A percentile compares a stretch with the other conserved stretches of the same genome.
Conservation (phyloP, 257 asterid genomes). For the Capsicum chinense region DNA sequence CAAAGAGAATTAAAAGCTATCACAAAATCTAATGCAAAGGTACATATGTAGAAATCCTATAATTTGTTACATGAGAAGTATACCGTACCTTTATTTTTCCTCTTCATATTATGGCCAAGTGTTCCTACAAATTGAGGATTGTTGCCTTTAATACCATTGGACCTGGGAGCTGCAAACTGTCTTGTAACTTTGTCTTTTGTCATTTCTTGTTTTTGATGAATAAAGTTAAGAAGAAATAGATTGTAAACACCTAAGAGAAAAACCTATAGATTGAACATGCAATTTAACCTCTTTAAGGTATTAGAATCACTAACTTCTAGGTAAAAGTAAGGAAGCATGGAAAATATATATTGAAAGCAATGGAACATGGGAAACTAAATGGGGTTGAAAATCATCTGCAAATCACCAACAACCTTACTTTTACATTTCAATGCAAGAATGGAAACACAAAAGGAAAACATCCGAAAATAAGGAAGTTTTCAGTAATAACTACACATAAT, state of each 20-base stretch:
- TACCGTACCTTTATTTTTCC: conserved; percentile 21
- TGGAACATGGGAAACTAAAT: not conserved
- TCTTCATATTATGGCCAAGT: conserved; percentile 16
- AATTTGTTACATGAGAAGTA: not conserved
- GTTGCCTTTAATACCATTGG: not conserved
- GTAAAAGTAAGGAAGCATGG: too few species aligned
- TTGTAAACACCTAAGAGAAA: not conserved
- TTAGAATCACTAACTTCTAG: not conserved
- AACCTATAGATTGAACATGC: not conserved
- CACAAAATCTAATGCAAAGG: not conserved
- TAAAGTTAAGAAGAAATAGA: not conserved
- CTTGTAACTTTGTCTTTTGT: not conserved
- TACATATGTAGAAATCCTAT: not conserved
- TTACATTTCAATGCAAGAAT: not conserved
- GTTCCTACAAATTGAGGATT: not conserved
- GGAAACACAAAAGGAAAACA: not conserved
- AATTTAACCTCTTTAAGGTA: not conserved
- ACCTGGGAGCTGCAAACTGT: not conserved
- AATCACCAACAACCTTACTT: not conserved
- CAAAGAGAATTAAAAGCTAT: not conserved
- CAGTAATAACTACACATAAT: not conserved
- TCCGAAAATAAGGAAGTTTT: not conserved
- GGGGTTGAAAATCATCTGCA: not conserved
- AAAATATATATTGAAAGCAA: too few species aligned
- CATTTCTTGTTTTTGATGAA: not conserved